phyloP scores from a whole-genome alignment of 306 rosid species.

The Cucurbita pepo region DNA sequence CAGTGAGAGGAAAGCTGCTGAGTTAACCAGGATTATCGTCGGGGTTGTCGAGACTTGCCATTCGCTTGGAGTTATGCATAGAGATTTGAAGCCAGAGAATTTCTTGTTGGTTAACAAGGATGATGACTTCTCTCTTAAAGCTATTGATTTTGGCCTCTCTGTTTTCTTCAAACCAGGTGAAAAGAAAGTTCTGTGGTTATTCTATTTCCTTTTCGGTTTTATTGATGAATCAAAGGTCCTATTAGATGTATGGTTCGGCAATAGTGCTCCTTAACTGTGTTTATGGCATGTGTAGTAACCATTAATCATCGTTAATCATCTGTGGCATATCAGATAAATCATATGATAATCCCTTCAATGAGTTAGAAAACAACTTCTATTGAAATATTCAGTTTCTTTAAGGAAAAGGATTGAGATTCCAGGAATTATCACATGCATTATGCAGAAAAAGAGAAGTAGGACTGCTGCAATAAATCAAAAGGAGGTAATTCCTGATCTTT shows the following conservation, averaged over 20 bases:
- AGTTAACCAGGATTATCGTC: slow-evolving; percentile 53
- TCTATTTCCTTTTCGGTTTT: not conserved
- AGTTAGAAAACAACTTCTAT: not conserved
- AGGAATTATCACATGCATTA: not conserved
- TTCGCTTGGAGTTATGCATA: slow-evolving; percentile 70
- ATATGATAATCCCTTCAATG: not conserved
- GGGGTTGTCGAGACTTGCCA: slow-evolving; percentile 72
- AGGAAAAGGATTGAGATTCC: not conserved
- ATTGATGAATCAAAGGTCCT: not conserved
- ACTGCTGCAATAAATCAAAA: not conserved
- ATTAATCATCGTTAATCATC: not conserved
- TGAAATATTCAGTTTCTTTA: slow-evolving; percentile 3
- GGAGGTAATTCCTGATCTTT: not conserved
- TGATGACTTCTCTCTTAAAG: slow-evolving; percentile 70
- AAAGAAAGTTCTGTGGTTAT: not conserved
- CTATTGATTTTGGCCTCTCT: slow-evolving; percentile 71
- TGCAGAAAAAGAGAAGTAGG: not conserved
- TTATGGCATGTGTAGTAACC: not conserved
- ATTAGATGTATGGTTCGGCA: not conserved
- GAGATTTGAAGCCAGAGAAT: slow-evolving; percentile 73
- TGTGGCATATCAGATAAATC: not conserved
- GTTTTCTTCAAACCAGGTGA: slow-evolving; percentile 72
- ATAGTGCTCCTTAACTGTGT: not conserved
- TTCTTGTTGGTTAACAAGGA: slow-evolving; percentile 62
- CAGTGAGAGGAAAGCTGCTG: slow-evolving; percentile 63